Conservation (phyloP, 768 basidiomycete genomes). For the Gelatoporia subvermispora region DNA sequence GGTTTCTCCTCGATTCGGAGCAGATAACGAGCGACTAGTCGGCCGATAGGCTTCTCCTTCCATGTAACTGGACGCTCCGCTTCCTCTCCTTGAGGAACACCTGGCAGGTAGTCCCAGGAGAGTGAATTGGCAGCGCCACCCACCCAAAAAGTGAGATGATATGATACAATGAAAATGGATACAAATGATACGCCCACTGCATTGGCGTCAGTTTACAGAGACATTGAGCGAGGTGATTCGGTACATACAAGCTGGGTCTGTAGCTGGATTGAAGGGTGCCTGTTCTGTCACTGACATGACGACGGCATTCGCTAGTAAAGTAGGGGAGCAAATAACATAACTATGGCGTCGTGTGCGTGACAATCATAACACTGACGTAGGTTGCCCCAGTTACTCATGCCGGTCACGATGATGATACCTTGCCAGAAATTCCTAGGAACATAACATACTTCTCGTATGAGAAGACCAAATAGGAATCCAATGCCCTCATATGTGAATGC, state of each 20-base stretch:
- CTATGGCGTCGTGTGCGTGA: neutral
- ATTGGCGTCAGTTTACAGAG: neutral
- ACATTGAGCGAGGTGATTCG: neutral
- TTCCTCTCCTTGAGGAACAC: conserved; percentile 28
- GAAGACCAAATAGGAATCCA: conserved; percentile 30
- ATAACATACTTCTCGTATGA: conserved; percentile 42
- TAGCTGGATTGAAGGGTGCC: conserved; percentile 35
- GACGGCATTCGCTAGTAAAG: conserved; percentile 35
- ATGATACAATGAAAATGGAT: conserved; percentile 37
- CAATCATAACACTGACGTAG: conserved; percentile 26
- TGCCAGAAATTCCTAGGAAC: conserved; percentile 45
- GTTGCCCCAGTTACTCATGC: conserved; percentile 47
- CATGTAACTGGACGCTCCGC: conserved; percentile 26
- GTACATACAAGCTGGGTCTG: conserved; percentile 33
- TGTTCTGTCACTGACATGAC: conserved; percentile 38
- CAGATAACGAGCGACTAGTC: conserved; percentile 18
- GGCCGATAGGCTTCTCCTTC: conserved; percentile 30
- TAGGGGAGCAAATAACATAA: neutral
- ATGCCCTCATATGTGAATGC: conserved; percentile 34
- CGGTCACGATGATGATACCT: conserved; percentile 37
- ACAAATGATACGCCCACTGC: conserved; percentile 30
- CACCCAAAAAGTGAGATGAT: conserved; percentile 37
- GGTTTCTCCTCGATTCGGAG: conserved; percentile 2
- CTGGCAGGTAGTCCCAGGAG: conserved; percentile 30
- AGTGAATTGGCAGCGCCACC: conserved; percentile 27